Percentiles rank a stretch among this genome's conserved stretches.
These are phyloP conservation scores for Pulveroboletus ravenelii DNA, from an alignment of 768 basidiomycete genomes.

Conservation along the genomic window DNA sequence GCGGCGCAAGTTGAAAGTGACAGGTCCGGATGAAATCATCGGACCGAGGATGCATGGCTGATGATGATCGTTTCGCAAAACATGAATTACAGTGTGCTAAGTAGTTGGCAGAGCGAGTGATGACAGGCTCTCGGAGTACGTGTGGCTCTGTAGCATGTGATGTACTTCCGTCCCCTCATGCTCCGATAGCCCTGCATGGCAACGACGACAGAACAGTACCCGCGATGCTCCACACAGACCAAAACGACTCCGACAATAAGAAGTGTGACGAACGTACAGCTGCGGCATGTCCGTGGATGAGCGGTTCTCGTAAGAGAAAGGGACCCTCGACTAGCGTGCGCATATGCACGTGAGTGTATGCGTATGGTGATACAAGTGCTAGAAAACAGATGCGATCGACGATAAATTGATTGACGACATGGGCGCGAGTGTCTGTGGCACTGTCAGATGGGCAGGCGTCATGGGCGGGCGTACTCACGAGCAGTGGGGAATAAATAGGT, in stretches of 20 bases:
- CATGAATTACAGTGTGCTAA: conserved; percentile 4
- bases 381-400: conserved; percentile 29
- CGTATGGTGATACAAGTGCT: conserved; percentile 33
- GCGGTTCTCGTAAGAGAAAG: not conserved
- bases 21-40: conserved; percentile 24
- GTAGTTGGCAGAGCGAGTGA: not conserved
- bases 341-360: conserved; percentile 32
- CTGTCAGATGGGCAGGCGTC: not conserved
- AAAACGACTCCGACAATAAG: conserved; percentile 6
- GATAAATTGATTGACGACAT: conserved; percentile 29
- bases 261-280: conserved; percentile 23
- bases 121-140: conserved; percentile 7
- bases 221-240: conserved; percentile 10
- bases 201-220: conserved; percentile 10
- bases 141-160: conserved; percentile 2
- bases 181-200: conserved; percentile 20
- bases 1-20: conserved; percentile 10
- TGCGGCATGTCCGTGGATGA: conserved; percentile 17
- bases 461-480: conserved; percentile 11
- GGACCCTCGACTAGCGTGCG: conserved; percentile 27
- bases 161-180: conserved; percentile 12
- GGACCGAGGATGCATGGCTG: conserved; percentile 10
- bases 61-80: not conserved
- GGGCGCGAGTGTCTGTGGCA: conserved; percentile 14
- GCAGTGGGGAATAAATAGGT: conserved; percentile 27